Conservation (phyloP, 768 basidiomycete species). For the Terana coerulea region DNA sequence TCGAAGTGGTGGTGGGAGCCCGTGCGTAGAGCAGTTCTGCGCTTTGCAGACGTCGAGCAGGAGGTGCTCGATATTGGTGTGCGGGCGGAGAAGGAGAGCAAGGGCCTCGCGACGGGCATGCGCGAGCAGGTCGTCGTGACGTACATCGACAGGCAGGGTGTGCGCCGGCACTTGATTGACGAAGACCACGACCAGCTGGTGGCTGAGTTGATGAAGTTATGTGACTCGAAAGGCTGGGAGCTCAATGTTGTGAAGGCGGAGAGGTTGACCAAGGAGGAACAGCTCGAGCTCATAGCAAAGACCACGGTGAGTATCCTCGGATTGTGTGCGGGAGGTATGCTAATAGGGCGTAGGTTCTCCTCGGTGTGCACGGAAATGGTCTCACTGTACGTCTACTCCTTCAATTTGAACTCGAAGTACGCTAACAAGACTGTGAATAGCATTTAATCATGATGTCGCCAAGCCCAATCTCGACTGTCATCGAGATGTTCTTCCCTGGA, state of each 20-base stretch:
- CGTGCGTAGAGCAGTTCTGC: slow-evolving; percentile 59
- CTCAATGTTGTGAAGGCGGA: slow-evolving; percentile 61
- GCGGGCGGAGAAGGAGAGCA: slow-evolving; percentile 8
- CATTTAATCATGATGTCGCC: slow-evolving; percentile 84
- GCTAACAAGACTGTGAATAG: slow-evolving; percentile 3
- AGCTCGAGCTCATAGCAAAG: slow-evolving; percentile 57
- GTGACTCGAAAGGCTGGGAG: slow-evolving; percentile 49
- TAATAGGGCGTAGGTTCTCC: slow-evolving; percentile 48
- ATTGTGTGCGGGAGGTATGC: slow-evolving; percentile 4
- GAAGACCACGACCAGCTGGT: slow-evolving; percentile 58
- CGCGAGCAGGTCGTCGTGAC: slow-evolving; percentile 55
- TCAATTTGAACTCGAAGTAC: background rate
- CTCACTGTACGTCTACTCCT: slow-evolving; percentile 44
- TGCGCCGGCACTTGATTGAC: slow-evolving; percentile 46
- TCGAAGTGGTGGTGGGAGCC: slow-evolving; percentile 75
- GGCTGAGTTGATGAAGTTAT: slow-evolving; percentile 44
- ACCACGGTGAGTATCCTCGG: slow-evolving; percentile 55
- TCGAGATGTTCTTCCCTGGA: slow-evolving; percentile 77
- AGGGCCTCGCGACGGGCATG: background rate
- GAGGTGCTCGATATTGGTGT: slow-evolving; percentile 28
- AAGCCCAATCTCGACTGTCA: slow-evolving; percentile 71
- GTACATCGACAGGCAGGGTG: slow-evolving; percentile 69
- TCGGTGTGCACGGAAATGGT: slow-evolving; percentile 79
- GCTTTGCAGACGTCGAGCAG: slow-evolving; percentile 54
- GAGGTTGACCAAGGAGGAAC: slow-evolving; percentile 68